Conservation (phyloP, 2,329 filamentous ascomycete genomes). For the Penicillium sp. region DNA sequence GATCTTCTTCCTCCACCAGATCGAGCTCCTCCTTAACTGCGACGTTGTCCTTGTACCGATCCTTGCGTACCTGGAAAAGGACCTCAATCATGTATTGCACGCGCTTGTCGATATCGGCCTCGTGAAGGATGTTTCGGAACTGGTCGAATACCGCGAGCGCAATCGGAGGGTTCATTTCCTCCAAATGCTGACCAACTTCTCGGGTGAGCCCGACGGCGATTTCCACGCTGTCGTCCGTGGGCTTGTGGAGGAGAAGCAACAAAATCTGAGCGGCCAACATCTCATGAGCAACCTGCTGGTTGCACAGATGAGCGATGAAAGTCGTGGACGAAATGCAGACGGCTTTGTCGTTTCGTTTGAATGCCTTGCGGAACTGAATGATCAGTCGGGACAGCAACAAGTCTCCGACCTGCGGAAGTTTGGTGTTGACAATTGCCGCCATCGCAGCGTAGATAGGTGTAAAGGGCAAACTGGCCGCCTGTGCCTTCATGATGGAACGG, state of each 20-base stretch:
- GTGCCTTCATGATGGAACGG: slow-evolving; percentile 96
- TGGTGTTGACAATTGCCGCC: slow-evolving; percentile 95
- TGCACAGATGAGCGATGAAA: slow-evolving; percentile 92
- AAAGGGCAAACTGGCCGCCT: slow-evolving; percentile 91
- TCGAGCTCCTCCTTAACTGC: slow-evolving; percentile 90
- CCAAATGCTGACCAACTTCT: slow-evolving; percentile 89
- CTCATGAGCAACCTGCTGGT: slow-evolving; percentile 93
- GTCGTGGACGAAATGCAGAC: slow-evolving; percentile 91
- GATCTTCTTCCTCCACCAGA: slow-evolving; percentile 94
- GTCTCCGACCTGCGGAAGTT: slow-evolving; percentile 91
- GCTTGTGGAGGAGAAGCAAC: slow-evolving; percentile 86
- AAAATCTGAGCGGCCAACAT: slow-evolving; percentile 91
- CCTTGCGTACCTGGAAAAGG: slow-evolving; percentile 91
- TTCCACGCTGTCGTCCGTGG: slow-evolving; percentile 95
- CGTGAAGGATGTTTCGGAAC: slow-evolving; percentile 91
- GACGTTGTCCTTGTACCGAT: slow-evolving; percentile 93
- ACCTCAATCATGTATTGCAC: slow-evolving; percentile 99
- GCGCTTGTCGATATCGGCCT: slow-evolving; percentile 94
- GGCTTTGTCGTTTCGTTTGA: slow-evolving; percentile 94
- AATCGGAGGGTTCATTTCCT: slow-evolving; percentile 90
- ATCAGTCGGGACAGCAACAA: slow-evolving; percentile 80
- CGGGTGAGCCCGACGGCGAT: slow-evolving; percentile 92
- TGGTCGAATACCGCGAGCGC: slow-evolving; percentile 91
- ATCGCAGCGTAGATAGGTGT: slow-evolving; percentile 95
- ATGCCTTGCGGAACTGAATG: slow-evolving; percentile 91